Percentiles rank a stretch among this genome's conserved stretches.
Conservation (phyloP, 148 eudicot species). For the Silene uniflora region DNA sequence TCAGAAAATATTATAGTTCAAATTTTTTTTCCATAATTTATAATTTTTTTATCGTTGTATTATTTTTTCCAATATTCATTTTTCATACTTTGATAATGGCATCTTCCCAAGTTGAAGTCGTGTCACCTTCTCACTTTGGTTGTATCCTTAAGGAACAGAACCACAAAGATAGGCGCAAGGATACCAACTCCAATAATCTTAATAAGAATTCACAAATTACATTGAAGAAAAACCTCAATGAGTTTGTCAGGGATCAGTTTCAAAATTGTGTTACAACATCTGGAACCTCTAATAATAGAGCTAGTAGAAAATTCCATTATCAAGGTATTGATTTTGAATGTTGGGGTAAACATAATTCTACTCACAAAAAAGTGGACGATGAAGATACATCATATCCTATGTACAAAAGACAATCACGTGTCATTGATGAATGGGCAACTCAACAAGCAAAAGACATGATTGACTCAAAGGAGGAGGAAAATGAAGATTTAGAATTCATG, state of each 20-base stretch:
- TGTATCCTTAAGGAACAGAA: slow-evolving; percentile 49
- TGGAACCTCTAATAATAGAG: slow-evolving; percentile 5
- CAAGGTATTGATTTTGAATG: background rate
- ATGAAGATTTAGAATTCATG: background rate
- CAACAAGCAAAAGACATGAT: slow-evolving; percentile 23
- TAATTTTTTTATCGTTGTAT: too few species aligned
- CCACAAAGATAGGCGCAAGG: slow-evolving; percentile 25
- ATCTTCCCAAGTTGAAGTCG: slow-evolving; percentile 49
- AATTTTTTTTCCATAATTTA: background rate
- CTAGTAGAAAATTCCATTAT: slow-evolving; percentile 16
- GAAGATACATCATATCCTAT: background rate
- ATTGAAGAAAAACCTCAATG: slow-evolving; percentile 37
- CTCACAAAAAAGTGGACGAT: background rate
- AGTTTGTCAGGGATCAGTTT: slow-evolving; percentile 39
- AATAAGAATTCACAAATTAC: slow-evolving; percentile 17
- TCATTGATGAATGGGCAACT: slow-evolving; percentile 23
- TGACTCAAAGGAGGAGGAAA: slow-evolving; percentile 5
- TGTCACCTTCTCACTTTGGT: slow-evolving; percentile 45
- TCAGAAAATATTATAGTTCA: background rate
- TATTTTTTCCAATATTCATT: background rate
- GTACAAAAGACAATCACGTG: slow-evolving; percentile 7
- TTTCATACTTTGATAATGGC: slow-evolving; percentile 26
- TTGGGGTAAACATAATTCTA: slow-evolving; percentile 4
- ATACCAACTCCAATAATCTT: slow-evolving; percentile 15
- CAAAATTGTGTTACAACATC: slow-evolving; percentile 32